Evolutionary conservation across 2,329 filamentous ascomycete species (phyloP).

Genomic region (Pestalotiopsis sp.): DNA sequence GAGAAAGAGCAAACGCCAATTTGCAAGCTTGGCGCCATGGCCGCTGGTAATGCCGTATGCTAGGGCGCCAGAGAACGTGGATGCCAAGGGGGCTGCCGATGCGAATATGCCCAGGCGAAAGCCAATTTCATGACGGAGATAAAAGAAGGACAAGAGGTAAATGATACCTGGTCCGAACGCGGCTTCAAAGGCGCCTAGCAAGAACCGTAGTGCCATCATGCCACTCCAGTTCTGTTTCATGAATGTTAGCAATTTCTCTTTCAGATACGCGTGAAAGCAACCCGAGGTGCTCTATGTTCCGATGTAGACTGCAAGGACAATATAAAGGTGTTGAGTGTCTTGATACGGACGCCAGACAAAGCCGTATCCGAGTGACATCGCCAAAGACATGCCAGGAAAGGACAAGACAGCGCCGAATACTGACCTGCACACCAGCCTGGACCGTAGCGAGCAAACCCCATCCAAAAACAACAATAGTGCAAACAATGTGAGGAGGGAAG

Average conservation of each 20-base stretch:
- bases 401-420: too few relatives aligned
- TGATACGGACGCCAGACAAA: too few relatives aligned
- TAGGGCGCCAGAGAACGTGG: conserved; percentile 23
- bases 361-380: too few relatives aligned
- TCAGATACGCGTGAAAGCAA: too few relatives aligned
- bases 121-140: conserved; percentile 50
- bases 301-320: too few relatives aligned
- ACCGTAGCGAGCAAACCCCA: conserved; percentile 55
- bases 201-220: conserved; percentile 46
- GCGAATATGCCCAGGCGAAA: conserved; percentile 48
- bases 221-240: conserved; percentile 36
- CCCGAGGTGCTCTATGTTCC: too few relatives aligned
- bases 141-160: conserved; percentile 54
- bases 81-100: conserved; percentile 36
- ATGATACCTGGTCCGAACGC: conserved; percentile 33
- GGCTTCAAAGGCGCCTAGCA: conserved; percentile 51
- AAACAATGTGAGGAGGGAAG: conserved; percentile 48
- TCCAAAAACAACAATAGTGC: conserved; percentile 50
- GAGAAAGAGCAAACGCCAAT: conserved; percentile 20
- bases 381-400: too few relatives aligned
- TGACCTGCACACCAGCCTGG: conserved; percentile 37
- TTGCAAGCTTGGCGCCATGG: conserved; percentile 13
- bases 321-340: too few relatives aligned
- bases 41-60: conserved; percentile 21
- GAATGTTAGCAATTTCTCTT: too few relatives aligned